Evolutionary conservation across 2,329 filamentous ascomycete species (phyloP).

Genomic region (Amphichorda felina): DNA sequence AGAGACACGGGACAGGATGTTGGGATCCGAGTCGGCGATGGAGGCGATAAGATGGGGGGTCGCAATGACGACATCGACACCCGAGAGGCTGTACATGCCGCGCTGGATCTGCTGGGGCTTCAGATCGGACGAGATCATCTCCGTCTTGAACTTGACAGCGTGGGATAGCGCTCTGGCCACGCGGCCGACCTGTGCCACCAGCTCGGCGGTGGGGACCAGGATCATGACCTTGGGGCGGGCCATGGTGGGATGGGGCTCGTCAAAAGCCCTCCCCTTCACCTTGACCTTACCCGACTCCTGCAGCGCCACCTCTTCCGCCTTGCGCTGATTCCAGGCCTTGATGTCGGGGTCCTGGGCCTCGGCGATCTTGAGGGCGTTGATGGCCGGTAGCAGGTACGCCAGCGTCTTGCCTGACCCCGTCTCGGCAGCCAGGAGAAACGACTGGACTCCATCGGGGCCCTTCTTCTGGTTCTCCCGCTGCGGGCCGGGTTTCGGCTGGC

Average conservation of each 20-base stretch:
- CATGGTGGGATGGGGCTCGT: slow-evolving; percentile 60
- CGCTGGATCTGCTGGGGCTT: slow-evolving; percentile 71
- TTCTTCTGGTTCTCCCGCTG: slow-evolving; percentile 8
- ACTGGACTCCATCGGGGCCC: slow-evolving; percentile 26
- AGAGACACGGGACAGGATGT: slow-evolving; percentile 80
- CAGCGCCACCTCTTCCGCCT: slow-evolving; percentile 43
- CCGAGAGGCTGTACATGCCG: slow-evolving; percentile 66
- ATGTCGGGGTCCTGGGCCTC: slow-evolving; percentile 50
- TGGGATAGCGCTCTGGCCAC: slow-evolving; percentile 79
- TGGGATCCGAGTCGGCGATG: slow-evolving; percentile 81
- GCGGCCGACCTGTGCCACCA: slow-evolving; percentile 75
- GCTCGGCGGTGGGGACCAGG: slow-evolving; percentile 82
- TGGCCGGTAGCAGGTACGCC: slow-evolving; percentile 74
- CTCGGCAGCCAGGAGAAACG: slow-evolving; percentile 81
- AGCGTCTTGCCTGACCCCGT: slow-evolving; percentile 96
- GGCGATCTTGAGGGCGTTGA: slow-evolving; percentile 74
- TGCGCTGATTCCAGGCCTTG: slow-evolving; percentile 42
- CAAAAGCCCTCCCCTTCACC: slow-evolving; percentile 51
- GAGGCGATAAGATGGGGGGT: slow-evolving; percentile 85
- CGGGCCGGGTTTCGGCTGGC: slow-evolving; percentile 21
- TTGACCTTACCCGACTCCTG: slow-evolving; percentile 41
- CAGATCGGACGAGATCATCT: slow-evolving; percentile 68
- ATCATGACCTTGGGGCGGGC: slow-evolving; percentile 76
- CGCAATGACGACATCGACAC: slow-evolving; percentile 75
- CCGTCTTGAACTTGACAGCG: slow-evolving; percentile 74